phyloP scores from a whole-genome alignment of 2,329 filamentous ascomycete genomes.

The Fusarium staphyleae region DNA sequence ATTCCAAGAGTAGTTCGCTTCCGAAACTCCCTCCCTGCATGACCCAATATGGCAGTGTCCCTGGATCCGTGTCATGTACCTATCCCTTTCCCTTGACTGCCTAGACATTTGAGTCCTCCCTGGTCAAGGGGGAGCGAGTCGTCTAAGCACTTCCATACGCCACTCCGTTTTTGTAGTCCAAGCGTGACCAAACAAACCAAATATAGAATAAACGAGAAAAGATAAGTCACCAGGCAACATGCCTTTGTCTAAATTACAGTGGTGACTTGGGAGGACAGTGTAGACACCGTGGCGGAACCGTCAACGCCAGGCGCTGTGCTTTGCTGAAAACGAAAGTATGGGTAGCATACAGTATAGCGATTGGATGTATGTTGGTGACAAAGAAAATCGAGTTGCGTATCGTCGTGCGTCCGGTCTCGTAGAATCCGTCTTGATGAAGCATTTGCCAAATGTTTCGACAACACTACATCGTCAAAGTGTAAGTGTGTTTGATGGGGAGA shows the following conservation, averaged over 20 bases:
- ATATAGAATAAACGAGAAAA: slow-evolving; percentile 30
- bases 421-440: slow-evolving; percentile 17
- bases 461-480: slow-evolving; percentile 20
- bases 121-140: slow-evolving; percentile 16
- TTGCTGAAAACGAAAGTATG: slow-evolving; percentile 37
- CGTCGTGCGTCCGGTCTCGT: slow-evolving; percentile 31
- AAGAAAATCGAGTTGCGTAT: slow-evolving; percentile 36
- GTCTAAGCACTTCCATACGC: slow-evolving; percentile 23
- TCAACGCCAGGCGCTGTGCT: slow-evolving; percentile 41
- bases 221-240: slow-evolving; percentile 26
- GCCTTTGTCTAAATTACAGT: slow-evolving; percentile 42
- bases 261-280: slow-evolving; percentile 24
- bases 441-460: slow-evolving; percentile 12
- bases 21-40: slow-evolving; percentile 39
- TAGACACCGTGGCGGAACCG: slow-evolving; percentile 25
- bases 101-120: slow-evolving; percentile 31
- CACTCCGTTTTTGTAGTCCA: slow-evolving; percentile 38
- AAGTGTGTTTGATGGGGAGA: slow-evolving; percentile 11
- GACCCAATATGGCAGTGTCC: slow-evolving; percentile 31
- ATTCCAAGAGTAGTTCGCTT: slow-evolving; percentile 17
- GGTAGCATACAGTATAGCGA: slow-evolving; percentile 24
- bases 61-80: slow-evolving; percentile 26
- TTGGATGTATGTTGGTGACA: slow-evolving; percentile 30
- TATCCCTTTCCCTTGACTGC: slow-evolving; percentile 20
- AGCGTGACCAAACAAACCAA: slow-evolving; percentile 29